Evolutionary conservation across 345 rosid species (phyloP), one percentile per base, ranked within the genome.

Genomic region (Iberis pinnata): DNA sequence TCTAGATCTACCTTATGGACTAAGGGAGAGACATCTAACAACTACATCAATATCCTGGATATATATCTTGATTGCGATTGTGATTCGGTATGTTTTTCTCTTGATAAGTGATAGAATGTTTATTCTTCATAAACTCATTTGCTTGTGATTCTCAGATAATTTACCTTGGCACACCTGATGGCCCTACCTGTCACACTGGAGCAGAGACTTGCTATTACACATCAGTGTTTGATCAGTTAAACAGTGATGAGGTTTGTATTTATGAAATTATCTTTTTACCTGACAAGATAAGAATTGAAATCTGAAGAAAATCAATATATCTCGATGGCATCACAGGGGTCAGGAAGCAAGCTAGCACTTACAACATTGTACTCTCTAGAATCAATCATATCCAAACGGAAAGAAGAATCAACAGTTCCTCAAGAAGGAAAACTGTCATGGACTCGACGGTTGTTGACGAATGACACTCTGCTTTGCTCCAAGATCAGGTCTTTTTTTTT

Each of bases 101-200:
- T 60, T 7, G 9, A 35, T 27, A 10, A 39, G 22, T 9, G 37
- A 27, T 0, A 5, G 6, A 12, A 0, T 43, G 35, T 5, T 58
- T 0, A 8, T 36, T 33, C 6, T 39, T 42, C 6, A 1, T 14
- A 24, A 25, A 27, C 33, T 58, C 22, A 5, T 18, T 26, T 38
- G 53, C 48, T 55, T 52, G 47, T 64, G 6, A 12, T 61, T 40
- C 32, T 41, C 79, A 92, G 96, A 85, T 92, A 64, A 81, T 92
- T 37, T 92, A 92, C 69, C 93, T 85, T 0, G 95, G 95, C 43
- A 80, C 85, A 51, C 93, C 95, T 12, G 95, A 80, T 70, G 97
- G 97, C 8, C 94, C 98, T 33, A 80, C 90, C 25, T 92, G 98
- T 65, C 98, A 92, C 70, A 92, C 97, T 0, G 98, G 97, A 2